Evolutionary conservation across 2,329 filamentous ascomycete species (phyloP), one percentile per base, ranked within the genome.

Genomic region (Colletotrichum lini): DNA sequence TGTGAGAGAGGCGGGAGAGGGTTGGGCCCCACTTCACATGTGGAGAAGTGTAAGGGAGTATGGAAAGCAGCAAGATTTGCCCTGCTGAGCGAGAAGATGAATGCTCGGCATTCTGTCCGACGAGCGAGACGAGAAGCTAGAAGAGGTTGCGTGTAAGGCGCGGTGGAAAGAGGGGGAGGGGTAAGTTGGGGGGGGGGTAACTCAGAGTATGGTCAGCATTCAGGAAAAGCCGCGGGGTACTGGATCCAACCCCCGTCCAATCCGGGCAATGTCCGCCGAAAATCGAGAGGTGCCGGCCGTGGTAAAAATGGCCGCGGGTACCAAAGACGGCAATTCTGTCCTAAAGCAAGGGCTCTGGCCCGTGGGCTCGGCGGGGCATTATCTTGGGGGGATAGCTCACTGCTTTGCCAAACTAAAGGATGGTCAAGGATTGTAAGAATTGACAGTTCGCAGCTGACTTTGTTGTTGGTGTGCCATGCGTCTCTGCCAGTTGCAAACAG

Each of bases 261-360:
- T 70, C 54, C 62, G 40, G 67, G 67, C 47, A 70, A 70, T 60
- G 63, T 38, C 56, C 67, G 62, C 67, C 67, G 63, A 66, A 54
- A 50, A 26, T 26, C 30, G 35, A 42, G 35, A 42, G 21, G 35
- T 23, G 30, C 52, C 52, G 42, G 4, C 50, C 4, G 18, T 65
- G 66, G 67, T 66, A 12, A 70, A 66, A 70, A 70, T 54, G 56
- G 56, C 67, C 56, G 61, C 40, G 23, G n/a, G 47, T 15, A 44
- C 67, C 62, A 40, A 66, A 66, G 30, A 60, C n/a, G 67, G 67
- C 62, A 70, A 70, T 70, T 60, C 49, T 66, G 54, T 61, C 62
- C 62, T 66, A 56, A 58, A 38, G 60, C 26, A 23, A 56, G 18
- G 13, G 21, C 49, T 18, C 16, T 23, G 15, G 45, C 30, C 49